Conservation (phyloP, 2,329 filamentous ascomycete species). For the Xylariaceae sp. region DNA sequence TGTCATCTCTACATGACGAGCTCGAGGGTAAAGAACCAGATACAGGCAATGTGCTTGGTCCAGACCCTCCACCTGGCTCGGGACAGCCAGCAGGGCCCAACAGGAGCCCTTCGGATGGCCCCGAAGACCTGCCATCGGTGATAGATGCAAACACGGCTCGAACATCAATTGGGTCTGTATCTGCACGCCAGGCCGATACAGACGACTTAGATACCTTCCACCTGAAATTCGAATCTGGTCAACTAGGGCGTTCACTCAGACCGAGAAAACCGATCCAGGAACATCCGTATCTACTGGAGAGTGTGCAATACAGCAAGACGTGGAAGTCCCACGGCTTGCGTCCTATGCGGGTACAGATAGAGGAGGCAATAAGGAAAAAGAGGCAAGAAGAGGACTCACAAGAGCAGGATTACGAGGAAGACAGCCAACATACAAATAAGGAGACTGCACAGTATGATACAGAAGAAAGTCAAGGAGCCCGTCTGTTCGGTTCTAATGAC, state of each 20-base stretch:
- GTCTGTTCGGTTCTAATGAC: slow-evolving; percentile 8
- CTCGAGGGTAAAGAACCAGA: no score
- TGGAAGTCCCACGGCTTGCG: slow-evolving; percentile 48
- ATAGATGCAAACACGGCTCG: no score
- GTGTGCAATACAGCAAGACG: slow-evolving; percentile 43
- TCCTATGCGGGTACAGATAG: slow-evolving; percentile 37
- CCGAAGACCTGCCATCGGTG: no score
- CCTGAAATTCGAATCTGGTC: neutral
- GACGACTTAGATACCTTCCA: no score
- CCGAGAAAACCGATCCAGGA: slow-evolving; percentile 55
- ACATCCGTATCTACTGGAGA: slow-evolving; percentile 51
- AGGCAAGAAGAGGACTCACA: slow-evolving; percentile 36
- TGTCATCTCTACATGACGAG: no score
- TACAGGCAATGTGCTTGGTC: no score
- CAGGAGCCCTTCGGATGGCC: no score
- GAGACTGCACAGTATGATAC: slow-evolving; percentile 20
- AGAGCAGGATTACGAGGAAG: slow-evolving; percentile 43
- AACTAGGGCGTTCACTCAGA: slow-evolving; percentile 40
- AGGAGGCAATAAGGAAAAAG: slow-evolving; percentile 22
- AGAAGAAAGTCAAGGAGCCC: slow-evolving; percentile 28
- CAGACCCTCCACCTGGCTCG: no score
- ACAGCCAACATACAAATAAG: slow-evolving; percentile 36
- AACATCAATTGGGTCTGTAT: no score
- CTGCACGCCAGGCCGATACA: no score
- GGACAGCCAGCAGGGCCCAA: no score